phyloP scores from a whole-genome alignment of 2,329 filamentous ascomycete genomes.

The Botrytis galanthina region DNA sequence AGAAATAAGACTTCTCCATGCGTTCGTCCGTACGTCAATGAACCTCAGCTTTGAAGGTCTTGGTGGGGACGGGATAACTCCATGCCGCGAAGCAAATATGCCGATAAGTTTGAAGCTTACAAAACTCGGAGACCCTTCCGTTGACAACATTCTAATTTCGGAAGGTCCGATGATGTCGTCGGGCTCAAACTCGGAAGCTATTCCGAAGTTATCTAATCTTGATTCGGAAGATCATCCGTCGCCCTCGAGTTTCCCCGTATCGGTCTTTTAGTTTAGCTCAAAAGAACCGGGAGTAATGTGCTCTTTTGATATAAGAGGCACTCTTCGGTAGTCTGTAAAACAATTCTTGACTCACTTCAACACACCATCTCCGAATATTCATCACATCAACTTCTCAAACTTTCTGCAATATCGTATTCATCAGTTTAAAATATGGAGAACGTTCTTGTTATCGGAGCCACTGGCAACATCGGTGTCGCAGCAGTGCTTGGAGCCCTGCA shows the following conservation, averaged over 20 bases:
- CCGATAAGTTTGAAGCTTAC: background rate
- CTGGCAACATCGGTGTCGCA: conserved; percentile 42
- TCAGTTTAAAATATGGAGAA: conserved; percentile 30
- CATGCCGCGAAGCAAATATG: background rate
- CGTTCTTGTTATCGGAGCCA: conserved; percentile 42
- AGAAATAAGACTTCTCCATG: background rate
- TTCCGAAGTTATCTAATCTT: background rate
- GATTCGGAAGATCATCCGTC: background rate
- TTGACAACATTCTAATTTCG: background rate
- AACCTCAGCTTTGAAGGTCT: too few species aligned
- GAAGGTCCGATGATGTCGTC: background rate
- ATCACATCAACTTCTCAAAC: background rate
- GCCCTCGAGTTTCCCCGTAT: background rate
- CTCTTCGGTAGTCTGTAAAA: background rate
- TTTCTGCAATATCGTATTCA: background rate
- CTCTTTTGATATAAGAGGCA: background rate
- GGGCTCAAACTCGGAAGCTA: background rate
- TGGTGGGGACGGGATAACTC: background rate
- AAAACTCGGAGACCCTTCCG: background rate
- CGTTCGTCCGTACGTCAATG: background rate
- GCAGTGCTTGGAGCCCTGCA: conserved; percentile 38
- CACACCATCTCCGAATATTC: background rate
- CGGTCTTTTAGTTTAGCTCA: background rate
- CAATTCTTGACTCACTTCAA: background rate
- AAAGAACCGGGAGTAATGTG: background rate